Base-by-base conservation (phyloP, 2,329 filamentous ascomycete genomes). In the Pseudohalonectria lignicola region DNA sequence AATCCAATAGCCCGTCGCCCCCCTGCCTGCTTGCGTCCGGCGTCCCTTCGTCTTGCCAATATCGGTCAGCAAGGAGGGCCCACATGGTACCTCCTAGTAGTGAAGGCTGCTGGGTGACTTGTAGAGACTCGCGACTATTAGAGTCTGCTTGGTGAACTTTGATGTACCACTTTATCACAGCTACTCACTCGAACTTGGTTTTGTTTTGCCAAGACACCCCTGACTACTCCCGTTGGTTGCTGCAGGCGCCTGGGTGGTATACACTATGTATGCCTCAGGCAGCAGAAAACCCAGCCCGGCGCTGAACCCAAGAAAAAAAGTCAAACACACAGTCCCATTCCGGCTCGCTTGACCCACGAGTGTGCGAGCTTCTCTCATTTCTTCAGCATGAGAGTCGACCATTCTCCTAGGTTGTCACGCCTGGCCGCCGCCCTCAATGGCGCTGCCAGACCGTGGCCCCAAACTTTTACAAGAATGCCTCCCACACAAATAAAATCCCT, bases 381-480 rank as follows among this genome's bases (percentile, higher is more conserved):
- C 39, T 37, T 37, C 39, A 40, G 30, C 39, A 16, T 17, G 17
- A 31, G 26, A 29, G 26, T 21, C 31, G 25, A 41, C 32, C 31
- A 34, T 19, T 34, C 31, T 19, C 19, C 31, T 19, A 34, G 31
- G 16, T 34, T 31, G 43, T 47, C 44, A 44, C 42, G 44, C 42
- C 40, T 37, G 41, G 41, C 40, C 40, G 42, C 39, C 37, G 42
- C 38, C 38, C 37, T 39, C 37, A 33, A 39, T 26, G 38, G 38
- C 38, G 39, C 39, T 37, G 31, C 38, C 32, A 38, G 41, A 40
- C 36, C 42, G 48, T 48, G 47, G 46, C 40, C 47, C 47, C 47
- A 44, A 49, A 42, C 40, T 42, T 39, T 42, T 41, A 23, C 43
- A 45, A 45, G 43, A 41, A 49, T 49, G 46, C 35, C 39, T 43